Base-by-base conservation (phyloP, 2,329 filamentous ascomycete genomes). In the Metarhizium sp. region DNA sequence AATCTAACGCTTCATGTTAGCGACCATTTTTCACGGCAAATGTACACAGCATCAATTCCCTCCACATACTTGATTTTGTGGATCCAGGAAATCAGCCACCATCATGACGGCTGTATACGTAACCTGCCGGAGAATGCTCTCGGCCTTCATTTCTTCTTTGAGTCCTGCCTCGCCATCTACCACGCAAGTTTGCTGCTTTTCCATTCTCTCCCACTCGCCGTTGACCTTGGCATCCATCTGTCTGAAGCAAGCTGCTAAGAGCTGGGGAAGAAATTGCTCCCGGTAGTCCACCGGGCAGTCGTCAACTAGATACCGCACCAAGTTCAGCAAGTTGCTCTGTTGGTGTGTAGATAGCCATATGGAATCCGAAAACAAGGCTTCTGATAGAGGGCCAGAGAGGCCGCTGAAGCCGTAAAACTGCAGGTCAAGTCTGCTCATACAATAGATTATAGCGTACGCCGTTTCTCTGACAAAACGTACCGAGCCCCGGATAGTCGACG, bases 131-230 rank as follows among this genome's bases (percentile, higher is more conserved):
- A 99, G 75, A 34, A 99, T 95, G 66, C 92, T 97, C 69, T 99
- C 94, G 6, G 90, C 86, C 71, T 96, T 96, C 94, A 99, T 99
- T 73, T 99, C 94, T 62, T 96, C 91, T 1, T 88, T 89, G 53
- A 99, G 74, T 57, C 66, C 71, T n/a, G 89, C 88, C 55, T 92
- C 90, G 20, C 86, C 85, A 3, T 85, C 85, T 1, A 85, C 80
- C 46, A 81, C 79, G 13, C 84, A 74, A 20, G 74, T 75, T 61
- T 87, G 80, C 59, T 82, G 75, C 59, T 79, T 73, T 66, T 85
- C 82, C 56, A 96, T 83, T 60, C 83, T 82, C 58, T 86, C 82
- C 94, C 94, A 99, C 68, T 97, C 92, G 0, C 81, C 78, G 38
- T 84, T 88, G 59, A 97, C 88, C 72, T 97, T 97, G 45, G 78